Conservation (phyloP, 495 filamentous ascomycete genomes). For the Neurospora sublineolata region DNA sequence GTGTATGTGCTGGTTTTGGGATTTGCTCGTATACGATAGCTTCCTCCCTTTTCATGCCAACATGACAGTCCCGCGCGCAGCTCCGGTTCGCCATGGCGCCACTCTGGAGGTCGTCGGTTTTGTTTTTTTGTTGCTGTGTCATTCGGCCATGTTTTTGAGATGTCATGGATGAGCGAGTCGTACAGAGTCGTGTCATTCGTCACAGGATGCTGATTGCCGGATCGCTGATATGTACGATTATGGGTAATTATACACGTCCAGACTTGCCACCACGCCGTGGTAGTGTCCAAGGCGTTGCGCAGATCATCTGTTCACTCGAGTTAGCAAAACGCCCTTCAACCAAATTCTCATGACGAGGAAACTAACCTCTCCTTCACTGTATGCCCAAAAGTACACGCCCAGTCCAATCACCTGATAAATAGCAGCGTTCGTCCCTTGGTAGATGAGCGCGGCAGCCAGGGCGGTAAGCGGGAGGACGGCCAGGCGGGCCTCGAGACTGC, state of each 20-base stretch:
- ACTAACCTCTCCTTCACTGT: constrained; percentile 78
- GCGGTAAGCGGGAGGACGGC: constrained; percentile 71
- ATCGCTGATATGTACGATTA: background rate
- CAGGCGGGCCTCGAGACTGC: constrained; percentile 76
- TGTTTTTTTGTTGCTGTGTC: no score
- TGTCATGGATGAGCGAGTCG: background rate
- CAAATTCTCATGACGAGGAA: background rate
- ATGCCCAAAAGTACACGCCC: constrained; percentile 90
- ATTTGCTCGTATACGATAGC: background rate
- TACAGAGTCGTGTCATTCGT: background rate
- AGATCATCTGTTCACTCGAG: constrained; percentile 31
- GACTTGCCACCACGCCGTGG: constrained; percentile 29
- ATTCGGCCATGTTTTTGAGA: no score
- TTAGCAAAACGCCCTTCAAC: background rate
- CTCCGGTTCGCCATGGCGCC: background rate
- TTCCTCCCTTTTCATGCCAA: background rate
- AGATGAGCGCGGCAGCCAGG: constrained; percentile 65
- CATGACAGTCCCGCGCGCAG: background rate
- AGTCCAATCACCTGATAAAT: constrained; percentile 87
- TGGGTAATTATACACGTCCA: constrained; percentile 22
- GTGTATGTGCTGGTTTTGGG: background rate
- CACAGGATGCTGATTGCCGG: background rate
- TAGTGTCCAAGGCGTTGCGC: constrained; percentile 41
- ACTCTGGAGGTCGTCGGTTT: background rate
- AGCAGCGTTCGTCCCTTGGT: constrained; percentile 86